Evolutionary conservation across 257 asterid genomes (phyloP), one percentile per base, ranked within the genome.

Genomic region (Paulownia fortunei): DNA sequence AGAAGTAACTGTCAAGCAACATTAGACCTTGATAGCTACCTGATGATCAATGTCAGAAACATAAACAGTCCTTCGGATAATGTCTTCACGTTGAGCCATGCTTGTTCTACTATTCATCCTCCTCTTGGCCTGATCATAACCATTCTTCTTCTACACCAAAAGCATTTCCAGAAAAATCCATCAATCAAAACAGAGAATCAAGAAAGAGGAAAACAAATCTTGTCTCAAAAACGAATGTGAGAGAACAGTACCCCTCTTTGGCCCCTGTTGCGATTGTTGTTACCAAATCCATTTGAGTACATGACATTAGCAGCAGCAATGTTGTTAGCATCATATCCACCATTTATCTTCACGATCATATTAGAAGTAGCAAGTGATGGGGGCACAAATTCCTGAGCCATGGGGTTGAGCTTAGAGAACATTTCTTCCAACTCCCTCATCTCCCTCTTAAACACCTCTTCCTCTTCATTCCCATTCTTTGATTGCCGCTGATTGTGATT

Each of bases 11-110:
- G 23, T 24, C 30, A 5, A 58, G 21, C 0, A 73, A 27, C 46
- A 44, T 15, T 12, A 46, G 67, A 56, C n/a, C 47, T n/a, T 18
- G 10, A 18, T 5, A 41, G 16, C 6, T 8, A 86, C 94, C 88
- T 84, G 91, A 76, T 88, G 89, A 84, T 89, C 94, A 66, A 89
- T 83, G 84, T 89, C 94, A 21, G 94, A 89, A 16, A 89, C 92
- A 80, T 84, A 86, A 70, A 89, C 92, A 2, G 94, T 89, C 80
- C 91, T 84, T 59, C 87, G 84, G 47, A 87, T 84, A 30, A 80
- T 80, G 2, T 89, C 94, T 44, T 87, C 91, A 30, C 82, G 80
- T 74, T 89, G 92, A 23, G 94, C 92, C 83, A 82, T 73, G 76
- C 86, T 77, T 47, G 94, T 90, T 75, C 93, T 77, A 77, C 82